phyloP scores from a whole-genome alignment of 2,329 filamentous ascomycete genomes.

The Trichoderma pleuroti region DNA sequence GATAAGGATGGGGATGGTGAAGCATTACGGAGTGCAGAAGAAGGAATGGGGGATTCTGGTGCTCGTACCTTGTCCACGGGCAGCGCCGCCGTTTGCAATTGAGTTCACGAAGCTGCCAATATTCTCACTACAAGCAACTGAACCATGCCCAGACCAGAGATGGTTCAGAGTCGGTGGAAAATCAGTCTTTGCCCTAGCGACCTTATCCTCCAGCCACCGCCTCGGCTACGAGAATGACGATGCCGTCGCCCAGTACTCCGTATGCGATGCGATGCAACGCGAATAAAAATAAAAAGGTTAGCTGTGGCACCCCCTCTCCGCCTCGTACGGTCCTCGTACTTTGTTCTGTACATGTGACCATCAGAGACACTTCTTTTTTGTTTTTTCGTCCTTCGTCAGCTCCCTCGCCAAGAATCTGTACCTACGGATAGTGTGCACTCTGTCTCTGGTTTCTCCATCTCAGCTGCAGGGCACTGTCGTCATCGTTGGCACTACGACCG shows the following conservation, averaged over 20 bases:
- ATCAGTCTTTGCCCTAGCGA: background rate
- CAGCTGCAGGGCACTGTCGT: background rate
- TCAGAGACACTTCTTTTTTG: background rate
- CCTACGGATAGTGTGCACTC: background rate
- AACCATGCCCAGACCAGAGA: background rate
- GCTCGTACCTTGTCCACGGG: background rate
- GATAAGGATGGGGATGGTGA: slow-evolving; percentile 10
- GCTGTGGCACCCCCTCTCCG: slow-evolving; percentile 1
- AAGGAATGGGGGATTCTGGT: background rate
- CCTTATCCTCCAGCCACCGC: background rate
- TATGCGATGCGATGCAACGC: background rate
- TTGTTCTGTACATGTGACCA: background rate
- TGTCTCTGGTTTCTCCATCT: background rate
- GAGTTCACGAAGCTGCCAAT: background rate
- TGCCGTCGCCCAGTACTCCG: background rate
- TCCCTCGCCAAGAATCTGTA: background rate
- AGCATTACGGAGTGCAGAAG: background rate
- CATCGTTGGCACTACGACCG: background rate
- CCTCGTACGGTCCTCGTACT: background rate
- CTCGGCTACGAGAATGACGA: slow-evolving; percentile 6
- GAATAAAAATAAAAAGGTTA: background rate
- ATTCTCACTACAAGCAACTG: background rate
- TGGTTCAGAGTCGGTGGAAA: background rate
- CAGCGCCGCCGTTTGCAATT: background rate
- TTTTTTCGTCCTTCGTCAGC: background rate